Evolutionary conservation across 2,329 filamentous ascomycete genomes (phyloP).

Genomic region (Colletotrichum liaoningense): DNA sequence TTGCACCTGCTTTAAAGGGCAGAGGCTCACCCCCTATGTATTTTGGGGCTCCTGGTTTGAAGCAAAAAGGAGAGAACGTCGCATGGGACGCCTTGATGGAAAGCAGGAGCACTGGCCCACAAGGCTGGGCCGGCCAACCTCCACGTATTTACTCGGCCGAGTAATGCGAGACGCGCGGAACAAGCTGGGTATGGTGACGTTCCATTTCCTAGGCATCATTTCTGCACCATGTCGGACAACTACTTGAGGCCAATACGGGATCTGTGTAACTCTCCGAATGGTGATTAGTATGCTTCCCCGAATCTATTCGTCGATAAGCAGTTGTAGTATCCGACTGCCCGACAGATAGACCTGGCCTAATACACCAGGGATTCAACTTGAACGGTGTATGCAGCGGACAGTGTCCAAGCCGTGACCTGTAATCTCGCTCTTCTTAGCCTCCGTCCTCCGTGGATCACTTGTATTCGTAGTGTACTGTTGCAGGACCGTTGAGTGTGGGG

Average conservation of each 20-base stretch:
- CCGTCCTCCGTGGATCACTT: not conserved
- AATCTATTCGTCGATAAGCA: not conserved
- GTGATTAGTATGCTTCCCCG: not conserved
- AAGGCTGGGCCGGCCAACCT: slow-evolving; percentile 19
- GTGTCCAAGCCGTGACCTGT: slow-evolving; percentile 12
- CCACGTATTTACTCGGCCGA: slow-evolving; percentile 9
- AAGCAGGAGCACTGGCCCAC: slow-evolving; percentile 17
- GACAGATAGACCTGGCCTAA: not conserved
- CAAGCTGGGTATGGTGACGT: not conserved
- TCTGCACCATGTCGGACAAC: not conserved
- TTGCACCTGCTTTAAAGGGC: not conserved
- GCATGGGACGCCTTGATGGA: slow-evolving; percentile 21
- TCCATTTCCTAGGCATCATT: not conserved
- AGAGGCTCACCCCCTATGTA: not conserved
- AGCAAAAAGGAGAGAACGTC: slow-evolving; percentile 13
- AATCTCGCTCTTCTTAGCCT: slow-evolving; percentile 16
- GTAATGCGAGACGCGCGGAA: not conserved
- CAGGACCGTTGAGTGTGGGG: slow-evolving; percentile 13
- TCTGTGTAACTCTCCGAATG: not conserved
- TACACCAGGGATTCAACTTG: not conserved
- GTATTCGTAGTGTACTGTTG: not conserved
- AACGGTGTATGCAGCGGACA: slow-evolving; percentile 25
- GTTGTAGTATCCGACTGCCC: not conserved
- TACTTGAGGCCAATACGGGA: not conserved
- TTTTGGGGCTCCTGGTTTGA: not conserved